phyloP scores from a whole-genome alignment of 2,329 filamentous ascomycete genomes.

The Taxawa tesnikishii region DNA sequence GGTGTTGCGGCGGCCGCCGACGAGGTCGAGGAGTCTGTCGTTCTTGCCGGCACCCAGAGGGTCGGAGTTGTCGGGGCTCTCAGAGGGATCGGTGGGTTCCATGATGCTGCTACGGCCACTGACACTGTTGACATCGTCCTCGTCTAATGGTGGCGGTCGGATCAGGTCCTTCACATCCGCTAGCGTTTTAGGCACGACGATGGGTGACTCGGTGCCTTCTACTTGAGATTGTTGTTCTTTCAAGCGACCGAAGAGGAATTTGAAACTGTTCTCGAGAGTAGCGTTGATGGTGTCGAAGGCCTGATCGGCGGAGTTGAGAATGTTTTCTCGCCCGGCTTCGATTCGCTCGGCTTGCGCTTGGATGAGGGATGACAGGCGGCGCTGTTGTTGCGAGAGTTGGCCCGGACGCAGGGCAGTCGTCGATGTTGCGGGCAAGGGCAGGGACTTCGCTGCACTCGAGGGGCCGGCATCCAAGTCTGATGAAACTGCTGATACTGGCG shows the following conservation, averaged over 20 bases:
- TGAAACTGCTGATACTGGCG: conserved; percentile 9
- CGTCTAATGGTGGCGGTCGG: conserved; percentile 52
- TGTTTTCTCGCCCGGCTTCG: conserved; percentile 57
- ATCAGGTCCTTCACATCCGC: conserved; percentile 88
- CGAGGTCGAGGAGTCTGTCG: conserved; percentile 49
- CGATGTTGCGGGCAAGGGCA: conserved; percentile 11
- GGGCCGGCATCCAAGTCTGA: conserved; percentile 5
- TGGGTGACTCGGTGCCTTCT: conserved; percentile 27
- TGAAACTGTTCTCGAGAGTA: conserved; percentile 84
- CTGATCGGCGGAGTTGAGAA: conserved; percentile 77
- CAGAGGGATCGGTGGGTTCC: neutral
- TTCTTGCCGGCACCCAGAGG: neutral
- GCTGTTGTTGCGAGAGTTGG: conserved; percentile 47
- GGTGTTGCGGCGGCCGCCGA: conserved; percentile 41
- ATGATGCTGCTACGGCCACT: neutral
- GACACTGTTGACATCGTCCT: conserved; percentile 34
- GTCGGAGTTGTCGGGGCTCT: conserved; percentile 11
- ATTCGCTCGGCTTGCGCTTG: conserved; percentile 73
- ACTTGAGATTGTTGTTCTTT: conserved; percentile 48
- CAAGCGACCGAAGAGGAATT: conserved; percentile 79
- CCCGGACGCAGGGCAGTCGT: conserved; percentile 12
- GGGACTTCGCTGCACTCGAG: conserved; percentile 12
- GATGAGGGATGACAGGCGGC: conserved; percentile 73
- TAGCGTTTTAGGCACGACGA: conserved; percentile 69
- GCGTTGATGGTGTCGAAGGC: conserved; percentile 83